Percentiles rank a stretch among this genome's conserved stretches.
Conservation (phyloP, 2,329 filamentous ascomycete genomes). For the Aspergillus clavatus region DNA sequence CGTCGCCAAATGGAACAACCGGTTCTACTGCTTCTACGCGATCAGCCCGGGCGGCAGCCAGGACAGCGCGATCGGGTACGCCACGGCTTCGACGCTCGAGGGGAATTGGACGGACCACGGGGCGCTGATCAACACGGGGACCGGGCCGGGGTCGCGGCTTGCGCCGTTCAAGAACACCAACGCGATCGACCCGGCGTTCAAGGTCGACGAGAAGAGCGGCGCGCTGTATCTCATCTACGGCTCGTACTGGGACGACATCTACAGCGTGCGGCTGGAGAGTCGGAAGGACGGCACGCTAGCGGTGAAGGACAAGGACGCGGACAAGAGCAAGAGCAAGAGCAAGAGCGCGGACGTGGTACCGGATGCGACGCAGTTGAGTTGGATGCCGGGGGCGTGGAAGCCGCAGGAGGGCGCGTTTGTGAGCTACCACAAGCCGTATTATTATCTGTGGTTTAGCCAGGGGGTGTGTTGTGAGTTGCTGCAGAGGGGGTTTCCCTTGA, state of each 20-base stretch:
- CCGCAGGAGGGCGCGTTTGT: slow-evolving; percentile 31
- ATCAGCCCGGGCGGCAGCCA: slow-evolving; percentile 20
- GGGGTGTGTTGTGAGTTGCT: slow-evolving; percentile 28
- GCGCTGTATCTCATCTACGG: slow-evolving; percentile 28
- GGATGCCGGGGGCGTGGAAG: slow-evolving; percentile 9
- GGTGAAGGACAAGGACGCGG: slow-evolving; percentile 11
- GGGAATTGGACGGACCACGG: slow-evolving; percentile 29
- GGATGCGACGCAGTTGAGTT: slow-evolving; percentile 22
- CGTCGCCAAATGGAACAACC: slow-evolving; percentile 19
- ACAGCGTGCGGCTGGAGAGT: slow-evolving; percentile 22
- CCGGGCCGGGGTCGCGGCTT: slow-evolving; percentile 13
- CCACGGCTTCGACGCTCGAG: slow-evolving; percentile 20
- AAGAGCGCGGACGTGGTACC: too few species aligned
- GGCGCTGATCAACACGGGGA: slow-evolving; percentile 22
- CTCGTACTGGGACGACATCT: slow-evolving; percentile 29
- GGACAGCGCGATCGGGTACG: slow-evolving; percentile 30
- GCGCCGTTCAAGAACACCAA: slow-evolving; percentile 26
- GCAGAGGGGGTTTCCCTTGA: slow-evolving; percentile 15
- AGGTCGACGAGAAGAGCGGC: slow-evolving; percentile 16
- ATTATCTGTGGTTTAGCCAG: slow-evolving; percentile 34
- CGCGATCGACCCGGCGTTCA: slow-evolving; percentile 28
- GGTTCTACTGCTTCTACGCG: slow-evolving; percentile 31
- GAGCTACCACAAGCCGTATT: slow-evolving; percentile 26
- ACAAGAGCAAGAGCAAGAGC: too few species aligned
- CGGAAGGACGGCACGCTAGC: slow-evolving; percentile 22